Base-by-base conservation (phyloP, 371 early-diverging fungal genomes). In the Gilbertella persicaria region DNA sequence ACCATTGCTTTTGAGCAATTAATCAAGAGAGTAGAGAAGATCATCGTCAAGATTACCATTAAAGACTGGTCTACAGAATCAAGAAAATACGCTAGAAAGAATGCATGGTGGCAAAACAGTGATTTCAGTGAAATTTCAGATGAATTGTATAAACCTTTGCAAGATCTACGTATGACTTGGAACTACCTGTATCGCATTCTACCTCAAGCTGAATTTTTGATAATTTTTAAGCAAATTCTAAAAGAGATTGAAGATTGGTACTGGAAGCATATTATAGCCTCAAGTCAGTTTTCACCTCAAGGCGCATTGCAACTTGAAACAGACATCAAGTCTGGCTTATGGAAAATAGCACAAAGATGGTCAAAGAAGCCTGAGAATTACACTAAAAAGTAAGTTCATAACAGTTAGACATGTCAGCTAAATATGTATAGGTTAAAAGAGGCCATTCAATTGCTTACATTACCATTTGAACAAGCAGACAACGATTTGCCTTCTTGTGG, bases 191-290 rank as follows among this genome's bases (percentile, higher is more conserved):
- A 69, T 2, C 48, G 58, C 1, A 59, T 67, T 2, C 55, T 88
- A 9, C 86, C 88, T 0, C 45, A 65, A 21, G 23, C 65, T 5
- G 56, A 77, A n/a, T 82, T 83, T 45, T 64, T 76, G 17, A 17
- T 16, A 2, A 20, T 88, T 0, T 78, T 75, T 41, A 69, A 73
- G 7, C 66, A 71, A 9, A 52, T 84, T 1, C 64, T 82, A 0
- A 35, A 55, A 19, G 83, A 79, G 23, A 69, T 90, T 20, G 85
- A 86, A 53, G 86, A 85, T 5, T 83, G 82, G 66, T 66, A 87
- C 28, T 81, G 85, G 80, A 66, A 73, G 12, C 61, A 79, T 50
- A 62, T 87, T 10, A 68, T 88, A 6, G 70, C 82, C 21, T 67
- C 67, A 37, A 80, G 78, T 39, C 83, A 81, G 25, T 85, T 90